Evolutionary conservation across 768 basidiomycete species (phyloP).

Genomic region (Mycena galopus): DNA sequence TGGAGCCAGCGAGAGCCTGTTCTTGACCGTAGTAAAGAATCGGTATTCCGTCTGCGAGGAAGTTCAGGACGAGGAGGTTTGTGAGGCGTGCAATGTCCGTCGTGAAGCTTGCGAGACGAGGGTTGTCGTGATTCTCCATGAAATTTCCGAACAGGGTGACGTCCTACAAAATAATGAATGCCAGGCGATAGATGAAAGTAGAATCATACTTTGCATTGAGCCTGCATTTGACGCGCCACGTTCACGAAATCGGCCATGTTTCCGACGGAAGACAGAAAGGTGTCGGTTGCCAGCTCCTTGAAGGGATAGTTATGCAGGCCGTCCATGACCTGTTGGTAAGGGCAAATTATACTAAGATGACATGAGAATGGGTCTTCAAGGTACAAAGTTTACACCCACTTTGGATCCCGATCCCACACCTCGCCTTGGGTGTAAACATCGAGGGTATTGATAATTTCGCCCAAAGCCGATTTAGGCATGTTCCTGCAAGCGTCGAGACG

Average conservation of each 20-base stretch:
- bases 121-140: constrained; percentile 71
- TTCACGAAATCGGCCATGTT: constrained; percentile 49
- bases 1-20: constrained; percentile 61
- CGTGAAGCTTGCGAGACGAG: constrained; percentile 64
- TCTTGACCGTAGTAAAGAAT: constrained; percentile 74
- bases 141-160: constrained; percentile 61
- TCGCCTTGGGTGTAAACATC: constrained; percentile 77
- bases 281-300: constrained; percentile 59
- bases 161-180: constrained; percentile 29
- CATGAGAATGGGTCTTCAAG: background rate
- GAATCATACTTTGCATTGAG: constrained; percentile 47
- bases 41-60: constrained; percentile 73
- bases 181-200: background rate
- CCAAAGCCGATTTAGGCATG: constrained; percentile 69
- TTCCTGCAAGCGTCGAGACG: constrained; percentile 69
- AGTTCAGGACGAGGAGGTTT: constrained; percentile 37
- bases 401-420: constrained; percentile 56
- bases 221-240: constrained; percentile 48
- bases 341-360: constrained; percentile 26
- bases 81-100: constrained; percentile 54
- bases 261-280: constrained; percentile 62
- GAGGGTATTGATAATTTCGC: constrained; percentile 61
- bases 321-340: constrained; percentile 61
- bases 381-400: constrained; percentile 42
- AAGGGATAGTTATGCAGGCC: constrained; percentile 67